Conservation (phyloP, 2,329 filamentous ascomycete genomes). For the Fusarium burgessii region DNA sequence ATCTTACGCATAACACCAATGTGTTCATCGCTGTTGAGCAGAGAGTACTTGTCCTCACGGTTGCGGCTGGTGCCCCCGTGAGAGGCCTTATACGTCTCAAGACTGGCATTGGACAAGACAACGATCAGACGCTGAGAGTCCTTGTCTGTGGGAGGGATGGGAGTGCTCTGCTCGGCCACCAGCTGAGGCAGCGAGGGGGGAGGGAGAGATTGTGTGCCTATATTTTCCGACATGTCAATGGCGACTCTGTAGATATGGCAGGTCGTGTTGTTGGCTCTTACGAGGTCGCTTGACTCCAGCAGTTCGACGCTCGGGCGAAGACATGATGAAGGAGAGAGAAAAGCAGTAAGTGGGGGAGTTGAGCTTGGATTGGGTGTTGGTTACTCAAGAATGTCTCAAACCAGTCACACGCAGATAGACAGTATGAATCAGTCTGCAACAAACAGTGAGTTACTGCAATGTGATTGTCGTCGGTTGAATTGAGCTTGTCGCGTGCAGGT, state of each 20-base stretch:
- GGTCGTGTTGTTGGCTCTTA: conserved; percentile 46
- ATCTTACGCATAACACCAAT: conserved; percentile 99
- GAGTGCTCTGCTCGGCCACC: conserved; percentile 89
- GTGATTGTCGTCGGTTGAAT: not conserved
- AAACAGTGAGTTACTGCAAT: not conserved
- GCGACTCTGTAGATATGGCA: conserved; percentile 2
- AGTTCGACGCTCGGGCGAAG: conserved; percentile 55
- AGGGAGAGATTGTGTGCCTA: conserved; percentile 93
- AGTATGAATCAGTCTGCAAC: not conserved
- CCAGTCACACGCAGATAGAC: conserved; percentile 1
- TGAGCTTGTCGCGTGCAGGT: conserved; percentile 10
- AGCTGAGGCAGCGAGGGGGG: conserved; percentile 91
- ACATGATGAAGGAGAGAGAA: conserved; percentile 48
- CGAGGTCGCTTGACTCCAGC: conserved; percentile 58
- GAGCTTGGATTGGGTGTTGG: conserved; percentile 13
- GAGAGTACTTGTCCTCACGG: conserved; percentile 94
- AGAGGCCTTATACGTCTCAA: conserved; percentile 96
- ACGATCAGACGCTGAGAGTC: conserved; percentile 93
- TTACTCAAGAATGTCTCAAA: conserved; percentile 13
- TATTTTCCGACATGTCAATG: conserved; percentile 43
- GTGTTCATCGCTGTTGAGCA: conserved; percentile 98
- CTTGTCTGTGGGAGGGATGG: conserved; percentile 88
- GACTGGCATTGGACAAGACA: conserved; percentile 94
- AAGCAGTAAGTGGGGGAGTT: conserved; percentile 17
- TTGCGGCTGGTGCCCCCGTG: conserved; percentile 75